Conservation (phyloP, 2,329 filamentous ascomycete species). For the Huntiella decipiens region DNA sequence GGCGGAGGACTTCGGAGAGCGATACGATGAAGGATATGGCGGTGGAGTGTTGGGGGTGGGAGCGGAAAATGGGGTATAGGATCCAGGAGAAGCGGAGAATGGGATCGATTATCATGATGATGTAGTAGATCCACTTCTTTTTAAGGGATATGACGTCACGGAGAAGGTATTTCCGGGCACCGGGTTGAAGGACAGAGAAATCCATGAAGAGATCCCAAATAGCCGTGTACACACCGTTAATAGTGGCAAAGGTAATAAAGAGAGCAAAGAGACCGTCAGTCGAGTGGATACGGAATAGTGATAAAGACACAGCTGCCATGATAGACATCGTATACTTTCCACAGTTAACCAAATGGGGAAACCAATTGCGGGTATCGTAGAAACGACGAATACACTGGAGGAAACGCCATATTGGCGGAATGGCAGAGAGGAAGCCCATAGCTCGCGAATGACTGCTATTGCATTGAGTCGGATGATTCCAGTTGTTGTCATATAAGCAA, state of each 20-base stretch:
- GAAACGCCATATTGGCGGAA: slow-evolving; percentile 80
- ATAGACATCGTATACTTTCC: slow-evolving; percentile 84
- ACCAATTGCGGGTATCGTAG: slow-evolving; percentile 64
- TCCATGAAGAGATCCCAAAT: slow-evolving; percentile 96
- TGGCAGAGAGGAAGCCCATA: slow-evolving; percentile 64
- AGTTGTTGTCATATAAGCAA: slow-evolving; percentile 69
- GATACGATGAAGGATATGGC: slow-evolving; percentile 62
- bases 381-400: slow-evolving; percentile 85
- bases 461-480: slow-evolving; percentile 56
- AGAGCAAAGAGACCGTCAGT: slow-evolving; percentile 38
- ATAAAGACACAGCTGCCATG: slow-evolving; percentile 56
- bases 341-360: slow-evolving; percentile 82
- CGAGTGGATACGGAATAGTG: slow-evolving; percentile 60
- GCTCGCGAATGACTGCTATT: slow-evolving; percentile 71
- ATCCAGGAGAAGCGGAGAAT: slow-evolving; percentile 87
- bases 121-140: slow-evolving; percentile 65
- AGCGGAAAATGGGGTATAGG: slow-evolving; percentile 70
- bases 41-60: slow-evolving; percentile 66
- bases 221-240: slow-evolving; percentile 67
- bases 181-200: slow-evolving; percentile 72
- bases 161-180: slow-evolving; percentile 46
- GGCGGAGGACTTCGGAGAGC: slow-evolving; percentile 60
- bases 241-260: slow-evolving; percentile 61
- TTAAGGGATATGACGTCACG: slow-evolving; percentile 69
- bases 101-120: slow-evolving; percentile 64